Percentiles rank a stretch among this genome's conserved stretches.
These are phyloP conservation scores for Rhodotorula glutinis DNA, from an alignment of 1,284 basidiomycete genomes.

Conservation along the genomic window DNA sequence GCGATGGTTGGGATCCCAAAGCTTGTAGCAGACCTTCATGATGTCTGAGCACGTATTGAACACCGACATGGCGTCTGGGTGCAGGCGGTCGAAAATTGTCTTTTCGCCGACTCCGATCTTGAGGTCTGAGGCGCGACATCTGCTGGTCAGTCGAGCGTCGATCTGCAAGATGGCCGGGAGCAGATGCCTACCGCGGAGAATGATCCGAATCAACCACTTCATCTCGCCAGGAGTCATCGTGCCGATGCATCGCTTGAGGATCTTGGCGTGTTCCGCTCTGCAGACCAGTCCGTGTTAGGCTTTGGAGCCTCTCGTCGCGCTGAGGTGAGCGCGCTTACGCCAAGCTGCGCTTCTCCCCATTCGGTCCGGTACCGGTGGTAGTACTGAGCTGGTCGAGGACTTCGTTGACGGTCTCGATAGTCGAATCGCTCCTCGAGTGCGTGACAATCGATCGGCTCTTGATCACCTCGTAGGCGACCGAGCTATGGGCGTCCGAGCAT, in stretches of 20 bases:
- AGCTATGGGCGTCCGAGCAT: neutral
- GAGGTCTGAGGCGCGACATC: conserved; percentile 45
- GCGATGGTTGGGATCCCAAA: conserved; percentile 49
- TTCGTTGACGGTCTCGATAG: conserved; percentile 74
- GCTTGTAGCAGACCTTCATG: conserved; percentile 72
- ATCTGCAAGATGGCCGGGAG: neutral
- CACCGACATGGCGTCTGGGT: conserved; percentile 82
- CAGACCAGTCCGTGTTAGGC: neutral
- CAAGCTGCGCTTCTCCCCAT: conserved; percentile 38
- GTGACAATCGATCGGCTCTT: conserved; percentile 77
- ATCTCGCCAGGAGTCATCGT: conserved; percentile 76
- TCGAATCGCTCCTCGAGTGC: conserved; percentile 60
- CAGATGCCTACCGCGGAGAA: conserved; percentile 69
- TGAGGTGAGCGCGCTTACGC: neutral
- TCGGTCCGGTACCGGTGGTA: conserved; percentile 25
- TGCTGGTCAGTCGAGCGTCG: neutral
- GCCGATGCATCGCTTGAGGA: conserved; percentile 72
- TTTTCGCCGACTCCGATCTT: conserved; percentile 61
- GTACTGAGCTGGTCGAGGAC: conserved; percentile 66
- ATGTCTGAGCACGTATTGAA: conserved; percentile 94
- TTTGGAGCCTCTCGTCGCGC: too few relatives aligned
- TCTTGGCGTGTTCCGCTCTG: conserved; percentile 69
- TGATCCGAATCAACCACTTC: conserved; percentile 85
- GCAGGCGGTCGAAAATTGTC: conserved; percentile 79
- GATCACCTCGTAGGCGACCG: conserved; percentile 76